Evolutionary conservation across 768 basidiomycete genomes (phyloP), one percentile per base, ranked within the genome.

Genomic region (Termitomyces sp.): DNA sequence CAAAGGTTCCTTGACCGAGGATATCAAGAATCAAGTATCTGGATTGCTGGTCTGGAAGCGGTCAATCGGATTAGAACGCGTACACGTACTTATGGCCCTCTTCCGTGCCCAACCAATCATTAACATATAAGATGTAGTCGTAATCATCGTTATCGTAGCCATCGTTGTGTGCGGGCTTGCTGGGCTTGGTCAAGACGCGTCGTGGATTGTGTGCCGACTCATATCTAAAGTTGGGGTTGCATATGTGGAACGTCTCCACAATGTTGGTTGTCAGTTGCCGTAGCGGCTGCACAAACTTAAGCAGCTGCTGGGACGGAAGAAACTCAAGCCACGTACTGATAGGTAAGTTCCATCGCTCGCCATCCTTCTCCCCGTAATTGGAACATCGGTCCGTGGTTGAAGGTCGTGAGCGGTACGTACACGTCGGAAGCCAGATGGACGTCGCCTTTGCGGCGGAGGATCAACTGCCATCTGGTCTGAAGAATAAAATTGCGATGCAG

Each of bases 101-200:
- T 65, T 98, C 97, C 26, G 83, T 87, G 3, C 97, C 97, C 56
- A 99, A 74, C 79, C 93, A 94, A 66, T 99, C 97, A 67, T 99
- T 99, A 68, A 99, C 97, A 71, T 98, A 99, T 57, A 99, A 82
- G 66, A 99, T 98, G 67, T 99, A 99, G 69, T 99, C 97, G 65
- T 94, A 96, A 70, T 99, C 97, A 64, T 98, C 96, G 65, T 99
- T 99, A 73, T 99, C 97, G 63, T 87, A 97, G 1, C 96, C 96
- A 58, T 98, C 95, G 70, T 99, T 99, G 69, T 96, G 91, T 0
- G 83, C 80, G 0, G 94, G 91, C 69, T 97, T 97, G 76, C 91
- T 94, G 19, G 97, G 97, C 70, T 99, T 99, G 23, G 97, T 99
- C 57, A 99, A 79, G 17, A 99, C 97, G 50, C 97, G 85, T 48